Evolutionary conservation across 2,329 filamentous ascomycete genomes (phyloP), one percentile per base, ranked within the genome.

Genomic region (Myriangium duriaei): DNA sequence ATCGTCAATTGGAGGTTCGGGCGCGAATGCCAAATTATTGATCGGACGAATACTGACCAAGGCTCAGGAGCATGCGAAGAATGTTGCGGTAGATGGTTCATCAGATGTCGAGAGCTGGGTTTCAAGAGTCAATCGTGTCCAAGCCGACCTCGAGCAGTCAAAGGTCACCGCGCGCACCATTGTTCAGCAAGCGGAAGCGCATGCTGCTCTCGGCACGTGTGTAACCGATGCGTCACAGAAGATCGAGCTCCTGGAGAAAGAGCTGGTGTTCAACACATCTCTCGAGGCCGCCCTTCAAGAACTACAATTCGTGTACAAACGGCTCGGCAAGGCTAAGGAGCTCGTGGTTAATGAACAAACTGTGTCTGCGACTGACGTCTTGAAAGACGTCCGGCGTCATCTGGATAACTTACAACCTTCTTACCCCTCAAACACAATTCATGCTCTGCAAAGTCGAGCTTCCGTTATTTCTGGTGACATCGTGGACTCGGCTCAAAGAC

Each of bases 81-180:
- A 65, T 14, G 74, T 91, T 44, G 92, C 87, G 58, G 73, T 76
- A 52, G 76, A 85, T 47, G 81, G 77, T 12, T 81, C 79, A 40
- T 73, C 78, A 28, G 81, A 92, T 51, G 80, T 94, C 35, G 81
- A 85, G 53, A 73, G 78, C 36, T 96, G 88, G 88, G 82, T 92
- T 40, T 64, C 69, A 36, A 84, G 91, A 57, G 85, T 87, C 33
- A 84, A 84, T 58, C 75, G 79, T 37, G 72, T 95, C 5, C 84
- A 93, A 56, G 73, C 79, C 44, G 88, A 95, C 53, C 88, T 95
- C 47, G 75, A 83, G 50, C 73, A 75, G 32, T 88, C 85, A 15
- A 79, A 84, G 51, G 71, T 74, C 11, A 77, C 86, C 24, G 86
- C 88, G 14, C 78, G 78, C 51, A 77, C 86, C 41, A 92, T 96